Evolutionary conservation across 2,329 filamentous ascomycete genomes (phyloP).

Genomic region (Acephala macrosclerotiorum): DNA sequence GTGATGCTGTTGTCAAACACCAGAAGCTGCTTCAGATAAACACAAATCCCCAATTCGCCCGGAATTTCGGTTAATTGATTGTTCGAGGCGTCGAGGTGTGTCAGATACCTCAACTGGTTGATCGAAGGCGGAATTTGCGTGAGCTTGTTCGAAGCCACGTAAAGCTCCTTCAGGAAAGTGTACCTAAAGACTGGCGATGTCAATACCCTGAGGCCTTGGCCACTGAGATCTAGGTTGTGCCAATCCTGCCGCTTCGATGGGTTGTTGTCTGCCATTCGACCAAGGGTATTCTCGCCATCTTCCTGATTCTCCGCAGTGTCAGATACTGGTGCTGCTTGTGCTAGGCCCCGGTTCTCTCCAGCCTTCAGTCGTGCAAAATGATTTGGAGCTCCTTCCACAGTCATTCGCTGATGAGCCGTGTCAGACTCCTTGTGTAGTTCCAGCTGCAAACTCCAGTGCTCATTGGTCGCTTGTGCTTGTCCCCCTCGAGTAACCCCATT

Average conservation of each 20-base stretch:
- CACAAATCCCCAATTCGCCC: constrained; percentile 95
- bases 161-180: constrained; percentile 88
- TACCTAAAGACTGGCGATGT: constrained; percentile 85
- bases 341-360: constrained; percentile 70
- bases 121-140: constrained; percentile 80
- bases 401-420: constrained; percentile 74
- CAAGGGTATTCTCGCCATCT: constrained; percentile 62
- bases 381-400: constrained; percentile 66
- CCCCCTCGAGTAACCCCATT: constrained; percentile 54
- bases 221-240: constrained; percentile 93
- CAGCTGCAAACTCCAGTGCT: constrained; percentile 90
- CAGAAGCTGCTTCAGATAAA: constrained; percentile 83
- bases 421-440: constrained; percentile 80
- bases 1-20: constrained; percentile 91
- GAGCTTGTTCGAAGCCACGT: constrained; percentile 92
- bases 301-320: constrained; percentile 53
- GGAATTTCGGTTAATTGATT: constrained; percentile 86
- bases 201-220: constrained; percentile 89
- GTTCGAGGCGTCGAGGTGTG: constrained; percentile 85
- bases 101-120: constrained; percentile 81
- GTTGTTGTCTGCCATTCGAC: constrained; percentile 64
- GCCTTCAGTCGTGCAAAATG: constrained; percentile 78
- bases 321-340: constrained; percentile 54
- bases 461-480: constrained; percentile 61
- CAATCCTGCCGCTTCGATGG: constrained; percentile 72